phyloP scores from a whole-genome alignment of 176 grass and related monocot species.

The Bonia amplexicaulis region DNA sequence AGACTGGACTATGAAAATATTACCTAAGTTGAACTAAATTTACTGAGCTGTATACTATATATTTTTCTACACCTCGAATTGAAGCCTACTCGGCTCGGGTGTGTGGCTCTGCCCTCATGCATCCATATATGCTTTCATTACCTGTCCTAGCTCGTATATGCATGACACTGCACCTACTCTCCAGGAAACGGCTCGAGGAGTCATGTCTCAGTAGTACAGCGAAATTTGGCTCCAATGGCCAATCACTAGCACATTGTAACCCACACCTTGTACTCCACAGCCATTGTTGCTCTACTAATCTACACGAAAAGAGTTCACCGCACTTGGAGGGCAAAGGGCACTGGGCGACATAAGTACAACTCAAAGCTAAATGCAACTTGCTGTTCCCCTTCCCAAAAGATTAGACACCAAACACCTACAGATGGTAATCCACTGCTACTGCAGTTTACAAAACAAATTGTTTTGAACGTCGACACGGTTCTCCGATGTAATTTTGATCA shows the following conservation, averaged over 20 bases:
- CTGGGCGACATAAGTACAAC: background rate
- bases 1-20: no score
- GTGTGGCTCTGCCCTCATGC: no score
- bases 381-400: background rate
- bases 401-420: background rate
- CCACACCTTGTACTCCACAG: background rate
- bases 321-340: background rate
- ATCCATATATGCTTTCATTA: background rate
- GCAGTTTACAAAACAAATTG: no score
- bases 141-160: background rate
- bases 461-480: no score
- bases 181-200: background rate
- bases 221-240: background rate
- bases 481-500: no score
- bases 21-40: no score
- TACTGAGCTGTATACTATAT: no score
- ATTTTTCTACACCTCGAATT: no score
- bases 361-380: background rate
- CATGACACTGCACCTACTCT: background rate
- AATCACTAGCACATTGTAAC: background rate
- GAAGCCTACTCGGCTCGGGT: no score
- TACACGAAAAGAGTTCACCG: background rate
- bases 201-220: background rate
- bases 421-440: background rate
- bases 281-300: background rate